These are phyloP conservation scores for Penicillium sclerotigenum DNA, from an alignment of 2,329 filamentous ascomycete species.

Conservation along the genomic window DNA sequence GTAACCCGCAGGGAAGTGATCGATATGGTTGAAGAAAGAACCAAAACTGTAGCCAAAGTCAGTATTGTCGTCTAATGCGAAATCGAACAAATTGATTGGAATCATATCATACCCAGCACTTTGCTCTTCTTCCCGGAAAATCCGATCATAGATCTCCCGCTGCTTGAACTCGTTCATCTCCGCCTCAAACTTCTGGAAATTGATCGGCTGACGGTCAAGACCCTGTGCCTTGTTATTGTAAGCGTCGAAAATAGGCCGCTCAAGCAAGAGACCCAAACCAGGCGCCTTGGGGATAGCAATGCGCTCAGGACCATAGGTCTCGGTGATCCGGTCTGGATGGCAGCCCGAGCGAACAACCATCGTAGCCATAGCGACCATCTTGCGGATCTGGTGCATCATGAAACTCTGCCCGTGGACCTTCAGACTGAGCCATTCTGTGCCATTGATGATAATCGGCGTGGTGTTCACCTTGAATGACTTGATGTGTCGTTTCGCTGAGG, in stretches of 20 bases:
- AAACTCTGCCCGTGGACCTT: constrained; percentile 98
- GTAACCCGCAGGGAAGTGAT: constrained; percentile 67
- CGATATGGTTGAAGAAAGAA: constrained; percentile 74
- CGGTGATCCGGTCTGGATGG: constrained; percentile 64
- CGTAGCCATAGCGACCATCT: constrained; percentile 94
- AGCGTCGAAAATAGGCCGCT: constrained; percentile 83
- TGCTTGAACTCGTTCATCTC: constrained; percentile 89
- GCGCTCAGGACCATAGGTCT: constrained; percentile 69
- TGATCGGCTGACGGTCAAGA: constrained; percentile 65
- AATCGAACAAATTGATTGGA: not conserved
- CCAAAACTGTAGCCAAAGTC: constrained; percentile 57
- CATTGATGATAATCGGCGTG: constrained; percentile 76
- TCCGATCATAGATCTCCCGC: constrained; percentile 83
- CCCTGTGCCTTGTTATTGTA: constrained; percentile 75
- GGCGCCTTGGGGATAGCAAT: constrained; percentile 94
- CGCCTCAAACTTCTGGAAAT: constrained; percentile 73
- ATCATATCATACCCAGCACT: constrained; percentile 73
- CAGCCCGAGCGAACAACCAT: constrained; percentile 81
- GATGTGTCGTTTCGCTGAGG: constrained; percentile 85
- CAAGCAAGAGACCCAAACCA: constrained; percentile 79
- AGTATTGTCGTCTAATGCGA: not conserved
- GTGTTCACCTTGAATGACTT: constrained; percentile 81
- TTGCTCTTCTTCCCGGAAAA: constrained; percentile 85
- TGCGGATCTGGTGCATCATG: constrained; percentile 99
- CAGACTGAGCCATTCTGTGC: constrained; percentile 91